Conservation (phyloP, 352 stramenopile genomes). For the Phytophthora parvispora region DNA sequence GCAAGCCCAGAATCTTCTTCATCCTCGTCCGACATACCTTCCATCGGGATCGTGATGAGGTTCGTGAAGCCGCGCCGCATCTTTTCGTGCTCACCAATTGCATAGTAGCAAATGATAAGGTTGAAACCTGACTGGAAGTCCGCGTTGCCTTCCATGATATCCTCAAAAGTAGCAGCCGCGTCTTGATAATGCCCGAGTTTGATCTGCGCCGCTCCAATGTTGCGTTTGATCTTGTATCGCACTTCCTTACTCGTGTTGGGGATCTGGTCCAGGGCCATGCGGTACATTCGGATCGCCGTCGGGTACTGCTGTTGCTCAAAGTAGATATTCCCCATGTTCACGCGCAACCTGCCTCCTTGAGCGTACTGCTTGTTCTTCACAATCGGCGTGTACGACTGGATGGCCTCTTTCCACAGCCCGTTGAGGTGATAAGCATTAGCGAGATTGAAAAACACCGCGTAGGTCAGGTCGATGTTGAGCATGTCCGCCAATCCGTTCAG, state of each 20-base stretch:
- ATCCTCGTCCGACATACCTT: constrained; percentile 85
- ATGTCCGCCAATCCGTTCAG: constrained; percentile 87
- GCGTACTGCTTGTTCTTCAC: constrained; percentile 98
- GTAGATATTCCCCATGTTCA: constrained; percentile 99
- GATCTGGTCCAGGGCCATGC: constrained; percentile 98
- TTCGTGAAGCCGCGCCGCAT: constrained; percentile 95
- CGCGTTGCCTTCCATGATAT: constrained; percentile 94
- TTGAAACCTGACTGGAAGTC: constrained; percentile 98
- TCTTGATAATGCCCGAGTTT: constrained; percentile 95
- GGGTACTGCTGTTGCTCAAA: constrained; percentile 96
- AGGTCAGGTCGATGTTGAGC: constrained; percentile 96
- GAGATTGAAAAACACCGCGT: constrained; percentile 96
- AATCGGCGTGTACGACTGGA: constrained; percentile 96
- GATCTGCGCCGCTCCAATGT: constrained; percentile 97
- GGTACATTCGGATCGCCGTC: constrained; percentile 97
- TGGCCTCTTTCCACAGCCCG: constrained; percentile 95
- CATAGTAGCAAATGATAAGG: constrained; percentile 98
- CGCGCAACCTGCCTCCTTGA: constrained; percentile 90
- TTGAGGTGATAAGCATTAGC: constrained; percentile 96
- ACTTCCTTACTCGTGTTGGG: constrained; percentile 95
- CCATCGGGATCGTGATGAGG: constrained; percentile 93
- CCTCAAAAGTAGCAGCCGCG: constrained; percentile 95
- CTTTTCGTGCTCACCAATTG: constrained; percentile 95
- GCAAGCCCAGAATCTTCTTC: constrained; percentile 80
- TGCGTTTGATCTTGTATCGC: constrained; percentile 97